Evolutionary conservation across 73 alveolate species (phyloP), one percentile per base, ranked within the genome.

Genomic region (Uronychia setigera): DNA sequence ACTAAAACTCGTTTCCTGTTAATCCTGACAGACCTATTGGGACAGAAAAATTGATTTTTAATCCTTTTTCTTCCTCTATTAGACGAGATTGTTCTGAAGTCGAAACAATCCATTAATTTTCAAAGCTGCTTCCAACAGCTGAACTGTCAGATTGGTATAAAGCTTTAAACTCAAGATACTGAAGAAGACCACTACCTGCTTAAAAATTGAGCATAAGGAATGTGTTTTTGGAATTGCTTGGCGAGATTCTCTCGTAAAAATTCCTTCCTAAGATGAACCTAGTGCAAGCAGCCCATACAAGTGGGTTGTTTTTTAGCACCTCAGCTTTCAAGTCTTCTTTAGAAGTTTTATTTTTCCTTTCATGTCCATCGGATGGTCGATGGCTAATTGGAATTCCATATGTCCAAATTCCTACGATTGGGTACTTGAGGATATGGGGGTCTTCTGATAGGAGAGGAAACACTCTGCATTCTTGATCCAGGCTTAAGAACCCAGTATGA

Each of bases 201-300:
- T n/a, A n/a, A 46, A 46, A 46, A 46, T 46, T 46, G 67, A 46
- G 67, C n/a, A 46, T 11, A 11, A 46, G 19, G 67, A 46, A 46
- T 11, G 67, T 46, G 67, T 46, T 46, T 19, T 19, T 46, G 5
- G 67, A 46, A 19, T 5, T 19, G 19, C 67, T 46, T 27, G 89
- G 89, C 14, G 89, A 82, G 28, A 82, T 74, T 67, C 76, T 59
- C n/a, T 82, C 89, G 1, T 60, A 46, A n/a, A 82, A 30, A 0
- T 0, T 30, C 74, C n/a, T 67, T 58, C 35, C 9, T 32, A 46
- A 34, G 28, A 82, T 30, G 74, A n/a, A 82, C 31, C 76, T 76
- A 35, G 60, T 82, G 60, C 89, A 82, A 74, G 76, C 78, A 25
- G 89, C 89, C 83, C 89, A 82, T 25, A 82, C 89, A n/a, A 82